Conservation (phyloP, 305 asterid species). For the Fraxinus albicans region DNA sequence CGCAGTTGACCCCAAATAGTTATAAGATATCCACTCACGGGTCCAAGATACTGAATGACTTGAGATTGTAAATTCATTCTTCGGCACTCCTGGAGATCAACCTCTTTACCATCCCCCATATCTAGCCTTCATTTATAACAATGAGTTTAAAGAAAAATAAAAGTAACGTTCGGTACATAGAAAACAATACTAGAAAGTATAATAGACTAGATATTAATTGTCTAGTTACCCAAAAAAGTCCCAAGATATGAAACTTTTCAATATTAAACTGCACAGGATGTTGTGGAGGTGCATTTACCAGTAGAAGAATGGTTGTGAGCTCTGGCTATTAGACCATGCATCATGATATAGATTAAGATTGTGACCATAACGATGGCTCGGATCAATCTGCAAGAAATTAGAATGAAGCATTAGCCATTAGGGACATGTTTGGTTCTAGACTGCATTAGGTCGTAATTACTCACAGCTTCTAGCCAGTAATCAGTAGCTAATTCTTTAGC, state of each 20-base stretch:
- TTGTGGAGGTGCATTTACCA: conserved; percentile 27
- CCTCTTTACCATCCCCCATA: conserved; percentile 40
- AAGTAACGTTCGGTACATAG: neutral
- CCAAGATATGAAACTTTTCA: neutral
- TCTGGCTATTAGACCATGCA: conserved; percentile 27
- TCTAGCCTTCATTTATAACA: conserved; percentile 30
- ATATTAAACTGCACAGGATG: neutral
- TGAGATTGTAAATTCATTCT: conserved; percentile 28
- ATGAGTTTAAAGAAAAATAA: neutral
- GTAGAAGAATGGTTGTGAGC: conserved; percentile 37
- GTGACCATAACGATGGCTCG: conserved; percentile 37
- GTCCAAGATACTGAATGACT: conserved; percentile 32
- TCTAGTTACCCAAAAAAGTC: neutral
- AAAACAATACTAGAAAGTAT: neutral
- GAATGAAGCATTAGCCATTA: neutral
- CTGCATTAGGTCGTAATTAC: neutral
- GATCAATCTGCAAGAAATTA: conserved; percentile 29
- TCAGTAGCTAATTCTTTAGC: conserved; percentile 23
- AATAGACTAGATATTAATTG: neutral
- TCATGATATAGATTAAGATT: conserved; percentile 29
- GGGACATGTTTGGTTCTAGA: neutral
- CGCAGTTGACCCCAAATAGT: neutral
- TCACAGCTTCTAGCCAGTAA: conserved; percentile 42
- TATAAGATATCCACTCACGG: conserved; percentile 23
- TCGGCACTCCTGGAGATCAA: conserved; percentile 23